phyloP scores from a whole-genome alignment of 306 rosid species.

The Vigna hirtella region DNA sequence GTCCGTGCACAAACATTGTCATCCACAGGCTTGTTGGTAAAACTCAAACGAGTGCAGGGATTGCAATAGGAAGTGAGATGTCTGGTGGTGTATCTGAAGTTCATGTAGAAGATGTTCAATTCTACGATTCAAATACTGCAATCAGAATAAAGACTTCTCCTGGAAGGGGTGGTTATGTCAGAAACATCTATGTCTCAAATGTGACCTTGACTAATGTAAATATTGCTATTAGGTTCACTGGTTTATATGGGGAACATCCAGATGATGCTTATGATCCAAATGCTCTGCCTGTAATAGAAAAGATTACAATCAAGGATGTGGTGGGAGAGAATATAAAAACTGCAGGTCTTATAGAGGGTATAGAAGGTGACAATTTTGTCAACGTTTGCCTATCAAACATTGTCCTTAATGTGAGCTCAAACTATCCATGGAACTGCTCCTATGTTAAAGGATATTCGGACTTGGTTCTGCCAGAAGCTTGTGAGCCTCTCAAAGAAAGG shows the following conservation, averaged over 20 bases:
- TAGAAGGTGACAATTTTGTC: slow-evolving; percentile 65
- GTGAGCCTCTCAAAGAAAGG: slow-evolving; percentile 61
- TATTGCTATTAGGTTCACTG: slow-evolving; percentile 69
- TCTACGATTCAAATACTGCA: slow-evolving; percentile 56
- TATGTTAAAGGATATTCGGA: slow-evolving; percentile 68
- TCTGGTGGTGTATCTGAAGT: slow-evolving; percentile 83
- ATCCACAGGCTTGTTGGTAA: slow-evolving; percentile 62
- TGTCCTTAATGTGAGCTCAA: slow-evolving; percentile 56
- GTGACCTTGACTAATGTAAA: slow-evolving; percentile 63
- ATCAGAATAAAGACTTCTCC: slow-evolving; percentile 80
- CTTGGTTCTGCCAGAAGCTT: slow-evolving; percentile 62
- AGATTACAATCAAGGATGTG: slow-evolving; percentile 66
- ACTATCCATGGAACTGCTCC: slow-evolving; percentile 79
- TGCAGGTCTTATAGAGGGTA: slow-evolving; percentile 77
- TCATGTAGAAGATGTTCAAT: slow-evolving; percentile 63
- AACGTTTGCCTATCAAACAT: slow-evolving; percentile 72
- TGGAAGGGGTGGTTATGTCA: slow-evolving; percentile 87
- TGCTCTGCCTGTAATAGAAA: slow-evolving; percentile 67
- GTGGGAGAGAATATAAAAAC: slow-evolving; percentile 56
- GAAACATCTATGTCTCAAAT: slow-evolving; percentile 66
- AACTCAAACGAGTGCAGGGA: slow-evolving; percentile 67
- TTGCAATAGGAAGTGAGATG: slow-evolving; percentile 89
- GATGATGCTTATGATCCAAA: slow-evolving; percentile 62
- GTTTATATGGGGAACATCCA: slow-evolving; percentile 79
- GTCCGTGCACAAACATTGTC: slow-evolving; percentile 68